Evolutionary conservation across 495 filamentous ascomycete species (phyloP), one percentile per base, ranked within the genome.

Genomic region (Penicillium paxilli): DNA sequence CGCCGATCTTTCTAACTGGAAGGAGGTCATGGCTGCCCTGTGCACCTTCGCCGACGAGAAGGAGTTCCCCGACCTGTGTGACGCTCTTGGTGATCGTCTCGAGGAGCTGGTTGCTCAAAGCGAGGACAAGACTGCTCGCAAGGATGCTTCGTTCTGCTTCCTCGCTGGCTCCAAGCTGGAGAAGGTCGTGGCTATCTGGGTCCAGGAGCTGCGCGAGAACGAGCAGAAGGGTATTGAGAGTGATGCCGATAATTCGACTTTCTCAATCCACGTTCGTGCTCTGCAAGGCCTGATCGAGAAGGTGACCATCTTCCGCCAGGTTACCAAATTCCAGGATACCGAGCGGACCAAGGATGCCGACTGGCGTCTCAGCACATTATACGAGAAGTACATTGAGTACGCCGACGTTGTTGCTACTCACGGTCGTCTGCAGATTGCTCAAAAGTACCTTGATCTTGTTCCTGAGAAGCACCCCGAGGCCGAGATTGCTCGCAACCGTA

Each of bases 251-350:
- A 88, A 89, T 58, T 90, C 89, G 17, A 86, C 81, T 51, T 99
- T 97, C 75, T 95, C 93, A 5, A 82, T 98, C 44, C 95, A 98
- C 58, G 94, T 92, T 45, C 83, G 84, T 51, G 87, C 88, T 38
- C 74, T 99, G 49, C 95, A 98, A 62, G 83, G 87, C 46, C 89
- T 99, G 68, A 94, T 99, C 54, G 94, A 99, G 75, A 99, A 98
- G 76, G 94, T 99, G 45, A 96, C 92, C 2, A 85, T 99, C 35
- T 98, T 99, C 84, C 88, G 94, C 46, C 82, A 96, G 62, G 92
- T 94, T 38, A 92, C 90, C 48, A 92, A 93, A 59, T 99, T 96
- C 73, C 68, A 87, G 56, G 94, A 99, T 64, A 76, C 77, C 5
- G 91, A 97, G 54, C 82, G 79, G 51, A 74, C 74, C 46, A 80